Base-by-base conservation (phyloP, 148 eudicot genomes). In the Oxyria digyna region DNA sequence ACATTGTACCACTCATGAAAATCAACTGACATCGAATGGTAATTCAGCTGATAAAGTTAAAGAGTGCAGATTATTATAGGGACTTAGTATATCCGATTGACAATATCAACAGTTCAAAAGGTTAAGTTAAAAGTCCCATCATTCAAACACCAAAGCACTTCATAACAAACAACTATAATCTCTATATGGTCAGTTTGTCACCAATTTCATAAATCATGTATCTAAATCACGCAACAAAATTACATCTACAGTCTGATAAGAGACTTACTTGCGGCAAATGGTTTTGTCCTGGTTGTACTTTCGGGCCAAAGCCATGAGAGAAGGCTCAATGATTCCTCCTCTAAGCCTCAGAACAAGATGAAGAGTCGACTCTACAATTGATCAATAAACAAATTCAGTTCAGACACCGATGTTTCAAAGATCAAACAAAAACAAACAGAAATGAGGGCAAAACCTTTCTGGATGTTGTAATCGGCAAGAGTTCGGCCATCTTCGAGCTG, bases 291-390 rank as follows among this genome's bases (percentile, higher is more conserved):
- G 85, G 74, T 82, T 82, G 72, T 69, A 82, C 31, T 82, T 82
- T 69, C 82, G 62, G 50, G 85, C 82, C 68, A 82, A 67, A 31
- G 85, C 80, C 85, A 82, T 79, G 64, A 82, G 32, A 23, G 85
- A 82, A 18, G 85, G 85, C 80, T 82, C 82, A 33, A 79, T 82
- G 49, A 82, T 82, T 57, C 85, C 85, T 65, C 85, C 85, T 69
- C 80, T 76, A 26, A 79, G 85, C 78, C 85, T 82, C 77, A 82
- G 63, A 26, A 82, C 85, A 40, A 82, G 78, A 66, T 82, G 85
- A 55, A 79, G 80, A 15, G 85, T 82, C 9, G 85, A 79, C 64
- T 82, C 82, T 82, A 63, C 37, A 79, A 46, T 43, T 20, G 6
- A 59, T 5, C 38, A 50, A 33, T 9, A 37, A 6, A 31, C n/a